Base-by-base conservation (phyloP, 441 rosid genomes). In the Populus hybrid region DNA sequence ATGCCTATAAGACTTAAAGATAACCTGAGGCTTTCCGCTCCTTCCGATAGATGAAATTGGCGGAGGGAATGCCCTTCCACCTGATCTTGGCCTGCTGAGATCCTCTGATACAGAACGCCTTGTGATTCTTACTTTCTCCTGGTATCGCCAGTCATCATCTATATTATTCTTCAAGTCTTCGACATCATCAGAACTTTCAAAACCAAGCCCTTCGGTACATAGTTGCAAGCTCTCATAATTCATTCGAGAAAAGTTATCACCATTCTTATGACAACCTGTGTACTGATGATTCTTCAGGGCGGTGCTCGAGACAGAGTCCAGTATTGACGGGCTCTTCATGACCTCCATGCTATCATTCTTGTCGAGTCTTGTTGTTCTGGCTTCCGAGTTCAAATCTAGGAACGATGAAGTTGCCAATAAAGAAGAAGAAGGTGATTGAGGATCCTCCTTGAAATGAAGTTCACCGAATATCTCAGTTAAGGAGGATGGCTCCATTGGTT, bases 161-260 rank as follows among this genome's bases (percentile, higher is more conserved):
- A 64, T 73, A 28, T 84, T 86, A 16, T 69, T 81, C 77, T 83
- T 86, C 76, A 80, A 59, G 77, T 91, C 91, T 74, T 86, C 92
- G 7, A 90, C 88, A 46, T 86, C 93, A 68, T 84, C 97, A 46
- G 83, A 91, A 82, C 98, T 95, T 84, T 95, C 97, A 50, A 87
- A 94, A 42, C 97, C 98, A 12, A 94, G 89, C 54, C 99, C 97
- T 80, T 95, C 98, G 0, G 98, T 94, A 85, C 99, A 95, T 4
- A 94, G 87, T 69, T 94, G 97, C 76, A 95, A 82, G 83, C 89
- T 87, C 73, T 87, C 92, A 7, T 78, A 84, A 77, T 81, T 85
- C 88, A 82, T 84, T 0, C 84, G 80, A 0, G 88, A 80, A 46
- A 83, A 85, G 74, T 81, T 76, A 28, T 81, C 87, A 57, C 87